phyloP scores from a whole-genome alignment of 192 early-diverging fungal genomes.

The Cladochytrium replicatum region DNA sequence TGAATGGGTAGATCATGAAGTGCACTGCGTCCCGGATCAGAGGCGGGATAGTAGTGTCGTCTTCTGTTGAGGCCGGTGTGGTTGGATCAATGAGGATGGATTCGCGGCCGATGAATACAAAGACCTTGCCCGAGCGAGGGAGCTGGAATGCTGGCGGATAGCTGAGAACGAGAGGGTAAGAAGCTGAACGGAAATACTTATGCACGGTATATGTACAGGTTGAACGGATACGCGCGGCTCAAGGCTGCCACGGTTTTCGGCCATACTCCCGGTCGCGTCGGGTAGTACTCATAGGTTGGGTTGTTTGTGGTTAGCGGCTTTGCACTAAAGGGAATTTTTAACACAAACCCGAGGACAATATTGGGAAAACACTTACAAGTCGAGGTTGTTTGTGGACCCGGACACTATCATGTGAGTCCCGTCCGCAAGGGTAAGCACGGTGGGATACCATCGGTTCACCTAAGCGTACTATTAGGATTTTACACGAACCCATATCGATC shows the following conservation, averaged over 20 bases:
- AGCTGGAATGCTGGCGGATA: slow-evolving; percentile 21
- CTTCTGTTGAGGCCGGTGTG: slow-evolving; percentile 12
- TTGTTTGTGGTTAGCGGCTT: slow-evolving; percentile 17
- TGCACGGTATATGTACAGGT: too few relatives aligned
- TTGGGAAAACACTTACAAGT: slow-evolving; percentile 6
- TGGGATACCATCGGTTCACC: slow-evolving; percentile 37
- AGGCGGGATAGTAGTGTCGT: slow-evolving; percentile 1
- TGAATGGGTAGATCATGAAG: slow-evolving; percentile 28
- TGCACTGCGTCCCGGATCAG: slow-evolving; percentile 3
- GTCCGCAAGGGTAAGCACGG: slow-evolving; percentile 19
- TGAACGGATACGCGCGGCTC: slow-evolving; percentile 11
- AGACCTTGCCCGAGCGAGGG: slow-evolving; percentile 13
- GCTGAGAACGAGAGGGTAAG: too few relatives aligned
- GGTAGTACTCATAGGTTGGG: slow-evolving; percentile 34
- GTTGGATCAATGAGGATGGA: slow-evolving; percentile 1
- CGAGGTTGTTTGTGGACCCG: slow-evolving; percentile 17
- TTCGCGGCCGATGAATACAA: background rate
- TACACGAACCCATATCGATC: too few relatives aligned
- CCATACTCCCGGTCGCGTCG: slow-evolving; percentile 8
- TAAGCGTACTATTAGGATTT: too few relatives aligned
- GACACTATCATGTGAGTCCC: slow-evolving; percentile 14
- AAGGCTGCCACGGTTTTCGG: slow-evolving; percentile 6
- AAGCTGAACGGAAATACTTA: too few relatives aligned
- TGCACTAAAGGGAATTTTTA: slow-evolving; percentile 7
- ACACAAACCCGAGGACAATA: slow-evolving; percentile 5